Evolutionary conservation across 2,329 filamentous ascomycete genomes (phyloP), one percentile per base, ranked within the genome.

Genomic region (Penicillium sp.): DNA sequence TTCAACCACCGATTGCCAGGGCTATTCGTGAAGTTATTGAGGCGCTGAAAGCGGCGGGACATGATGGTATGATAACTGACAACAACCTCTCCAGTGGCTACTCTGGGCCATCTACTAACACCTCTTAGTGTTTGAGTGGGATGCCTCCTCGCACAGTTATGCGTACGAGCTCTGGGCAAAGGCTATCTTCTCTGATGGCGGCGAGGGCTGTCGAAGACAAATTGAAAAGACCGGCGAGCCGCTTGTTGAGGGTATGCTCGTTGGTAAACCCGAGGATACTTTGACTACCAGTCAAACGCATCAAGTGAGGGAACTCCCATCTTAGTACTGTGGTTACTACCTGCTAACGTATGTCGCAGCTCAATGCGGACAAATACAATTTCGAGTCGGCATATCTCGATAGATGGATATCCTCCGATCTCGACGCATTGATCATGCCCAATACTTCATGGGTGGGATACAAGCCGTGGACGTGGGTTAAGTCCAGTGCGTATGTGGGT

Each of bases 1-100:
- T 84, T 1, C 84, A 86, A 57, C 85, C 85, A 0, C 85, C 85
- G 0, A 78, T 87, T 38, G 73, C 73, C 0, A 74, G 86, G 40
- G 86, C 85, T 1, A 66, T 90, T 39, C 75, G 59, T 57, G 74
- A 58, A 76, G 80, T 34, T 77, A 81, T 19, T 78, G 84, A 63
- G 79, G 87, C 45, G 68, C 87, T 55, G 73, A 87, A 4, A 79
- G 85, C 4, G 83, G 84, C 79, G 70, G 82, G 63, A 72, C 82
- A 23, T 76, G 79, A 61, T 76, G 81, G 52, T 86, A 87, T 61
- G 44, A 10, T 21, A 31, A 6, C 2, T 21, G 1, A 10, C 3
- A 31, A 9, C 1, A 23, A 6, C 2, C 9, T 3, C 19, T 4
- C 7, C 25, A 25, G 0, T 10, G 2, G 1, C 5, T 36, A n/a